Conservation (phyloP, 441 rosid genomes). For the Gossypium lobatum region DNA sequence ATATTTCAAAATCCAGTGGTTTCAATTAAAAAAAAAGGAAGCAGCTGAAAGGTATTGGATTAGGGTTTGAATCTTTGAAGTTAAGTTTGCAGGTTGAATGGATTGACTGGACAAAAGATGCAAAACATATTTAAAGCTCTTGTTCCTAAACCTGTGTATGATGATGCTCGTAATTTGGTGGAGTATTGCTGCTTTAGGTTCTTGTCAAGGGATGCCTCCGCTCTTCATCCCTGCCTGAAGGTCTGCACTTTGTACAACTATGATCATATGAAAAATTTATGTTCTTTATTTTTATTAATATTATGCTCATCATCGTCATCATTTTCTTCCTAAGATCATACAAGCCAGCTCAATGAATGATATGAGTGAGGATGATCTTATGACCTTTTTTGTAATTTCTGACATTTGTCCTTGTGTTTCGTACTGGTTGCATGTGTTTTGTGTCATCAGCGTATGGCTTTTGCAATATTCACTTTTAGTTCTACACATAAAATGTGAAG, state of each 20-base stretch:
- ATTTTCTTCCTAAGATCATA: background rate
- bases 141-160: conserved; percentile 50
- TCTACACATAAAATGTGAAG: background rate
- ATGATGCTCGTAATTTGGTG: conserved; percentile 68
- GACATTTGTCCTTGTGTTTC: background rate
- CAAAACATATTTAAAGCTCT: conserved; percentile 85
- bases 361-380: background rate
- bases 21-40: background rate
- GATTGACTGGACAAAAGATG: conserved; percentile 73
- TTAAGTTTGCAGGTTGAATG: conserved; percentile 84
- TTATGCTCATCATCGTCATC: background rate
- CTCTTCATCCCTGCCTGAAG: conserved; percentile 82
- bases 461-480: background rate
- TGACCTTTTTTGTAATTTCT: background rate
- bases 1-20: background rate
- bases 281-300: background rate
- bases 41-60: background rate
- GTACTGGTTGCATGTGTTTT: background rate
- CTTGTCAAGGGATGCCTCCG: conserved; percentile 76
- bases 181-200: conserved; percentile 95
- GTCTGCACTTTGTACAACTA: conserved; percentile 36
- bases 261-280: background rate
- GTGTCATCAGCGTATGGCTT: background rate
- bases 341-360: background rate
- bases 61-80: conserved; percentile 32